A percentile compares a stretch with the other conserved stretches of the same genome.
These are phyloP conservation scores for Macrolepiota fuliginosa DNA, from an alignment of 768 basidiomycete species.

Conservation along the genomic window DNA sequence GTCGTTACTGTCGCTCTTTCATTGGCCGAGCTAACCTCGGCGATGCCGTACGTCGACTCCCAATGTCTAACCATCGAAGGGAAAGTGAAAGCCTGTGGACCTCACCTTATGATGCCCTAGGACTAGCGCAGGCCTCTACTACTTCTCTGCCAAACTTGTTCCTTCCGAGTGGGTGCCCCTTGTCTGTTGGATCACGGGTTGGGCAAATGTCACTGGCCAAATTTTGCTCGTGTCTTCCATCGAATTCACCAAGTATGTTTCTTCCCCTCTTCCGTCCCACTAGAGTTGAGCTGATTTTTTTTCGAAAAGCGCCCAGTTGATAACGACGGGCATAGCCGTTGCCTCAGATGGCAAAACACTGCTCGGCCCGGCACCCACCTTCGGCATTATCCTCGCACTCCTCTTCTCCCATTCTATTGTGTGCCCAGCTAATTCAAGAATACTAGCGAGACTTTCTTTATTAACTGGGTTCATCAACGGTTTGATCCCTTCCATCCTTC, in stretches of 20 bases:
- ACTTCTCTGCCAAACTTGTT: conserved; percentile 75
- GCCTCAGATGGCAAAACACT: conserved; percentile 46
- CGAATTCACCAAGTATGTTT: conserved; percentile 47
- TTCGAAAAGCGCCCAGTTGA: conserved; percentile 50
- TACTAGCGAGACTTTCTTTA: conserved; percentile 56
- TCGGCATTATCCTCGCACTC: conserved; percentile 54
- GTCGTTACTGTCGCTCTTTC: conserved; percentile 54
- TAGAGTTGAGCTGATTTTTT: background rate
- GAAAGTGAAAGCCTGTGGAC: background rate
- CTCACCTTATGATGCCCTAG: conserved; percentile 29
- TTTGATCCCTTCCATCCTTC: conserved; percentile 13
- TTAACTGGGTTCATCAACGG: conserved; percentile 57
- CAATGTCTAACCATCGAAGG: background rate
- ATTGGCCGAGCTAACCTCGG: conserved; percentile 55
- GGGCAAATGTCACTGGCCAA: conserved; percentile 49
- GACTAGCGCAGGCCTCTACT: conserved; percentile 77
- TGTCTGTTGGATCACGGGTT: conserved; percentile 62
- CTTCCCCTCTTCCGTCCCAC: background rate
- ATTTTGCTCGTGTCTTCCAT: conserved; percentile 52
- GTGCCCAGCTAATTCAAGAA: conserved; percentile 53
- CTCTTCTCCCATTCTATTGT: conserved; percentile 54
- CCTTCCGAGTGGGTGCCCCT: conserved; percentile 58
- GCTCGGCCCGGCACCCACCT: conserved; percentile 48
- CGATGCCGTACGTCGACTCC: conserved; percentile 51
- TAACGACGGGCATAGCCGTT: conserved; percentile 56